Base-by-base conservation (phyloP, 2,329 filamentous ascomycete species). In the Rutstroemia sp. region DNA sequence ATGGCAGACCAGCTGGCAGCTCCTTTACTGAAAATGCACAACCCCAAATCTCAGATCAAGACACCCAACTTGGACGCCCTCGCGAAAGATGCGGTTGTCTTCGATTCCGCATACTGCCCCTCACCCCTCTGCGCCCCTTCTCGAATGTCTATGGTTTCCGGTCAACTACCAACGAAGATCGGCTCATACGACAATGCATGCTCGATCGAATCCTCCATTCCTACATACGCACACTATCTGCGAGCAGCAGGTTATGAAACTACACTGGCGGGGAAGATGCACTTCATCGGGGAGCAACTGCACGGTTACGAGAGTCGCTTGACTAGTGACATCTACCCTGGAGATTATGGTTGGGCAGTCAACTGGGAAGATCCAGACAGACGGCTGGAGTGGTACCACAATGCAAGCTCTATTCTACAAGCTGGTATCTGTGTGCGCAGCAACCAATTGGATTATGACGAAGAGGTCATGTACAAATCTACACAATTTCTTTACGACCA, bases 1-100 rank as follows among this genome's bases (percentile, higher is more conserved):
- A 96, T 96, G 91, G 92, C 92, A 54, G 92, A 96, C 73, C 92
- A 96, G 76, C 83, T 96, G 71, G 88, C 92, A 17, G 92, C 92
- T 27, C 92, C 92, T 17, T 81, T 92, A 64, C 82, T 96, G 64
- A 92, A 91, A 76, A 92, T 96, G 76, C 91, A 96, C 77, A 92
- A 96, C 72, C 81, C 85, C 47, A 78, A 87, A 52, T 95, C 91
- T 1, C 87, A 89, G 70, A 96, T 96, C 78, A 89, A 91, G 73
- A 96, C 92, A 1, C 92, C 92, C 48, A 86, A 96, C 73, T 81
- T 96, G 58, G 89, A 96, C 73, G 81, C 83, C 51, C 79, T 96
- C 61, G 90, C 92, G 2, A 82, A 85, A 62, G 82, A 82, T 59
- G 88, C 90, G 9, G 91, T 96, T 34, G 88, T 95, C 69, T 96